Evolutionary conservation across 176 grass and related monocot genomes (phyloP), one percentile per base, ranked within the genome.

Genomic region (Canna indica): DNA sequence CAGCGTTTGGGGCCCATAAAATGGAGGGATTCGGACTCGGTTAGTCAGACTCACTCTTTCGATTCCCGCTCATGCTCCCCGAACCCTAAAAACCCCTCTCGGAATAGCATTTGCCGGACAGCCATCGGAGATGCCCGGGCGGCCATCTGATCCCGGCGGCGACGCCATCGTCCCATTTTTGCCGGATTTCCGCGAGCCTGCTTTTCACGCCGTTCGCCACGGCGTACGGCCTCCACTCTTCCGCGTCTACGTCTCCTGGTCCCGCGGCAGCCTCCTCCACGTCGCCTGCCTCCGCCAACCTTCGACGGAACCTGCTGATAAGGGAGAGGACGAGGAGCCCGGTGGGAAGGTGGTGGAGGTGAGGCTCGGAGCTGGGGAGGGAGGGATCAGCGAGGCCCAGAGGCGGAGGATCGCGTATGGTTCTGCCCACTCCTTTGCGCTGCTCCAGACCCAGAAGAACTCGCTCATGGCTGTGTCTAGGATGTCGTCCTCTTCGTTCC

Each of bases 321-420:
- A 18, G 30, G 54, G 35, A 3, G 64, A 54, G 15, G 75, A 59
- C 27, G 78, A 76, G 26, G 88, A 87, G 61, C 69, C 69, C 15
- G 77, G 50, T 12, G 88, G 93, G 63, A 90, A 87, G 61, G 88
- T 91, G 24, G 79, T 97, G 63, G 88, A 97, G 77, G 77, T 90
- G 75, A 87, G 78, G 52, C 88, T 92, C 18, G 82, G 81, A 30
- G 54, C 30, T 10, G 77, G 59, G 39, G 88, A 87, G 46, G 88
- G 72, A 67, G 76, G 89, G 50, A 72, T 90, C 64, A 76, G 79
- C 22, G 88, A 87, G 60, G 84, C 82, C 18, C 80, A 78, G 80
- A 90, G 83, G 77, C 81, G 93, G 50, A 85, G 86, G 62, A 92
- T 97, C 34, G 86, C 90, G 60, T 97, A 97, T 7, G 93, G 90